phyloP scores from a whole-genome alignment of 257 asterid species.

The Solanum corneliomulleri region DNA sequence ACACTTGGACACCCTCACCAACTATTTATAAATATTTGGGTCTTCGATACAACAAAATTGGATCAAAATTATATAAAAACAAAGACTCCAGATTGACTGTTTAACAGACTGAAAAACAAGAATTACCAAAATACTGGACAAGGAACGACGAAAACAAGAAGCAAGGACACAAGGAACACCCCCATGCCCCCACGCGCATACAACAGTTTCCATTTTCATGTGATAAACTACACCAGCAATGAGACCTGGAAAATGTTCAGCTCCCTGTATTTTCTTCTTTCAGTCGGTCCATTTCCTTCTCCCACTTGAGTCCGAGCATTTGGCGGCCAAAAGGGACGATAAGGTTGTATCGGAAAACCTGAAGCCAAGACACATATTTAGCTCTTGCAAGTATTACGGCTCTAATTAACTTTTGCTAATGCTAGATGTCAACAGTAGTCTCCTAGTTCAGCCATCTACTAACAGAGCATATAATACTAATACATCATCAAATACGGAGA shows the following conservation, averaged over 20 bases:
- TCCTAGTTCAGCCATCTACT: not conserved
- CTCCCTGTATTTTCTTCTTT: conserved; percentile 27
- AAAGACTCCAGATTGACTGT: not conserved
- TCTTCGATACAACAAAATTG: not conserved
- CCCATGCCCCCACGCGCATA: not conserved
- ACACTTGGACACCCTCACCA: no score
- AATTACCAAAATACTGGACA: not conserved
- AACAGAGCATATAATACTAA: not conserved
- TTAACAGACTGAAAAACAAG: not conserved
- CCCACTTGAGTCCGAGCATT: conserved; percentile 76
- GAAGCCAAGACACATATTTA: not conserved
- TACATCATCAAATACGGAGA: not conserved
- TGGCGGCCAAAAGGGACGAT: conserved; percentile 91
- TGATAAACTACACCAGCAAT: not conserved
- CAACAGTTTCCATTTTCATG: not conserved
- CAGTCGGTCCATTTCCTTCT: conserved; percentile 56
- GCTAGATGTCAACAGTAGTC: not conserved
- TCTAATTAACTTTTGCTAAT: no score
- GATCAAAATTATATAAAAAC: not conserved
- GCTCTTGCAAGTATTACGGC: not conserved
- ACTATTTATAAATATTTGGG: no score
- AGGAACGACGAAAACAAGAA: not conserved
- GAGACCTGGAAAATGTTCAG: not conserved
- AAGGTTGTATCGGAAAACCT: conserved; percentile 73
- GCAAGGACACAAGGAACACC: not conserved